Percentiles rank a stretch among this genome's conserved stretches.
Conservation (phyloP, 2,329 filamentous ascomycete genomes). For the Akanthomyces dipterigenus region DNA sequence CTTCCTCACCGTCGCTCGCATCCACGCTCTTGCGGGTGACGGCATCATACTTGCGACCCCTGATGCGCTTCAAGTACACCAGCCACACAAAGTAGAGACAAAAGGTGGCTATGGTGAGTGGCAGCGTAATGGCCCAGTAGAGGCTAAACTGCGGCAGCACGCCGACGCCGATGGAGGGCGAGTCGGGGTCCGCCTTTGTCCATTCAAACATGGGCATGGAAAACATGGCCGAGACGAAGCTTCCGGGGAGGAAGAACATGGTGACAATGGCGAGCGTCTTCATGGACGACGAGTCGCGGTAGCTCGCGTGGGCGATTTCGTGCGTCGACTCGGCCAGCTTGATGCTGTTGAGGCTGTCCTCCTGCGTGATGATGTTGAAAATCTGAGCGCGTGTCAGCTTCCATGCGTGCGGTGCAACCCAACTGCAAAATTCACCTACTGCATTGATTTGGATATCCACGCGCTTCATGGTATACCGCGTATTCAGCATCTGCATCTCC, state of each 20-base stretch:
- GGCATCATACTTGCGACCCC: conserved; percentile 10
- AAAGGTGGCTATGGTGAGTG: conserved; percentile 30
- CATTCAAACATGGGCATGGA: conserved; percentile 30
- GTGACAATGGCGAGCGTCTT: conserved; percentile 36
- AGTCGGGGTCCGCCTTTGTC: conserved; percentile 18
- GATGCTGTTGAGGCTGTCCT: conserved; percentile 29
- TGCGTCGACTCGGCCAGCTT: conserved; percentile 22
- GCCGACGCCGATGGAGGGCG: conserved; percentile 22
- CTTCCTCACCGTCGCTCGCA: neutral
- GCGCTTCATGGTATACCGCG: conserved; percentile 29
- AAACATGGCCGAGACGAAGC: conserved; percentile 36
- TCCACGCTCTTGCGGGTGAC: neutral
- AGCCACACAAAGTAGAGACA: conserved; percentile 29
- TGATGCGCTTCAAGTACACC: conserved; percentile 22
- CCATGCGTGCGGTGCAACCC: too few species aligned
- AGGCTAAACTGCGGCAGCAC: conserved; percentile 30
- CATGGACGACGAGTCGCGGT: conserved; percentile 36
- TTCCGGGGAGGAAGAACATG: conserved; percentile 37
- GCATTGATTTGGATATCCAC: conserved; percentile 33
- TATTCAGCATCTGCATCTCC: conserved; percentile 31
- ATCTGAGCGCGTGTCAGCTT: conserved; percentile 19
- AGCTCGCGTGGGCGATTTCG: conserved; percentile 29
- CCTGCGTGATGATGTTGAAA: conserved; percentile 31
- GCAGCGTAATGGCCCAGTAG: conserved; percentile 36
- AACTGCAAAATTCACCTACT: conserved; percentile 20